A percentile compares a stretch with the other conserved stretches of the same genome.
phyloP scores from a whole-genome alignment of 345 rosid species.

The Rhodamnia argentea region DNA sequence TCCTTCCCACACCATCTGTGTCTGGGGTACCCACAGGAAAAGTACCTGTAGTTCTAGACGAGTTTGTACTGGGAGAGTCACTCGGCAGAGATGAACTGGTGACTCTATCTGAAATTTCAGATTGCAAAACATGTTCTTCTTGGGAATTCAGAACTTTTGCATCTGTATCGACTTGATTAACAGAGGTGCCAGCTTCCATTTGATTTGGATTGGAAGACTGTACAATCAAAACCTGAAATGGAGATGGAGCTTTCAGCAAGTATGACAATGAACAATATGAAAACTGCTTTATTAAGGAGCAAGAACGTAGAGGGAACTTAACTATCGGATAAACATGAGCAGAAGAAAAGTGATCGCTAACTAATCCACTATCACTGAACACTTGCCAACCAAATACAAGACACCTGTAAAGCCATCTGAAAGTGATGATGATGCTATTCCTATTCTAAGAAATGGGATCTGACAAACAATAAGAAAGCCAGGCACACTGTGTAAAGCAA shows the following conservation, averaged over 20 bases:
- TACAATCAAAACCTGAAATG: slow-evolving; percentile 19
- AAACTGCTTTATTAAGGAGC: not conserved
- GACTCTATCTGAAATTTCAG: slow-evolving; percentile 23
- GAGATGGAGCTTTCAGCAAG: not conserved
- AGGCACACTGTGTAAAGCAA: not conserved
- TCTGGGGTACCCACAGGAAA: slow-evolving; percentile 18
- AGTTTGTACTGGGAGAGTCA: slow-evolving; percentile 16
- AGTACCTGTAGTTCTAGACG: slow-evolving; percentile 1
- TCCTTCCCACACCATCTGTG: slow-evolving; percentile 30
- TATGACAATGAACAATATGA: not conserved
- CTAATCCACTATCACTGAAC: not conserved
- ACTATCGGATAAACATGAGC: not conserved
- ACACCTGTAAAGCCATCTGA: not conserved
- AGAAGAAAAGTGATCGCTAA: not conserved
- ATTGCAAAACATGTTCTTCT: slow-evolving; percentile 18
- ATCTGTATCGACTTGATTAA: slow-evolving; percentile 26
- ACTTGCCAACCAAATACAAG: not conserved
- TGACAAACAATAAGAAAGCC: not conserved
- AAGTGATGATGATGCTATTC: not conserved
- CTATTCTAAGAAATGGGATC: not conserved
- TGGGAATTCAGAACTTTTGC: slow-evolving; percentile 21
- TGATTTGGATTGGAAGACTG: slow-evolving; percentile 1
- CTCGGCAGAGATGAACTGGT: slow-evolving; percentile 20
- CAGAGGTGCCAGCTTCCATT: slow-evolving; percentile 25
- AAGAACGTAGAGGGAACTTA: not conserved